Conservation (phyloP, 202 grass and related monocot genomes). For the Panicum hallii region DNA sequence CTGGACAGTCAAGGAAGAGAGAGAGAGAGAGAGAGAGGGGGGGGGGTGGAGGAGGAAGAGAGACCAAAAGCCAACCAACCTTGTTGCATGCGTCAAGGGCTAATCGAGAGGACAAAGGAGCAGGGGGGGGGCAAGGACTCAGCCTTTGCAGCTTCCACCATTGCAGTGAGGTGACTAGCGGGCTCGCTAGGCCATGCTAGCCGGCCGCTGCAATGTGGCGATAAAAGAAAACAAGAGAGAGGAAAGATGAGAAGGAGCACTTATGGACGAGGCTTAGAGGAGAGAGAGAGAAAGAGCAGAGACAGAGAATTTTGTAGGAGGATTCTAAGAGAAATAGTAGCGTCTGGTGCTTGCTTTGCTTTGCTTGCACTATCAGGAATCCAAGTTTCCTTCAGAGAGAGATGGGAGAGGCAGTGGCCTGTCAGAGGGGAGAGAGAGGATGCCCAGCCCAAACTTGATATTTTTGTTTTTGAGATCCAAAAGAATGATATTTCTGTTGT, state of each 20-base stretch:
- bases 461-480: no score
- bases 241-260: background rate
- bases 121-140: constrained; percentile 41
- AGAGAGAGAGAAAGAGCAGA: background rate
- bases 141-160: constrained; percentile 68
- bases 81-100: constrained; percentile 59
- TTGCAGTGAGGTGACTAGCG: constrained; percentile 45
- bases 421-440: constrained; percentile 60
- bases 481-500: no score
- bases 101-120: constrained; percentile 57
- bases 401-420: constrained; percentile 42
- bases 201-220: background rate
- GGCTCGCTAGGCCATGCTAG: constrained; percentile 32
- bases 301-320: background rate
- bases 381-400: constrained; percentile 53
- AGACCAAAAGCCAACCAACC: constrained; percentile 64
- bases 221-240: background rate
- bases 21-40: background rate
- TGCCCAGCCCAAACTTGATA: no score
- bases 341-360: constrained; percentile 75
- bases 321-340: constrained; percentile 21
- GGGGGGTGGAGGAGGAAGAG: no score
- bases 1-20: constrained; percentile 4
- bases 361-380: constrained; percentile 93
- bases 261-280: background rate